Evolutionary conservation across 2,329 filamentous ascomycete species (phyloP).

Genomic region (Colletotrichum karsti): DNA sequence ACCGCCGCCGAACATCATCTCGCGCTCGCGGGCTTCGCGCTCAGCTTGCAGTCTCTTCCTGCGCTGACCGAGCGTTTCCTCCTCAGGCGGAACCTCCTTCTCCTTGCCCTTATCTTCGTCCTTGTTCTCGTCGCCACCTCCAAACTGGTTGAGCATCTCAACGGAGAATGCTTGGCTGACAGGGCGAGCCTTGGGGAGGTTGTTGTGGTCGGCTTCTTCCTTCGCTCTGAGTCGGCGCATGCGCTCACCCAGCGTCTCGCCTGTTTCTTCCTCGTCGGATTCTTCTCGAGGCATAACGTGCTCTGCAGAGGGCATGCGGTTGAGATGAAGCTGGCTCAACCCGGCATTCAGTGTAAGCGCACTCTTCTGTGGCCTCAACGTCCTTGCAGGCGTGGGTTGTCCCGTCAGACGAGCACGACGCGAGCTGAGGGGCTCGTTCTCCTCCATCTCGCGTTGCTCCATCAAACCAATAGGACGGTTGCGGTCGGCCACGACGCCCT

Average conservation of each 20-base stretch:
- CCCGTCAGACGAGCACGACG: constrained; percentile 80
- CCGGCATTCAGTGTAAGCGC: constrained; percentile 50
- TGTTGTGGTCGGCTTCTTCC: constrained; percentile 53
- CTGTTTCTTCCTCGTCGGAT: constrained; percentile 55
- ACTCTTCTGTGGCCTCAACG: constrained; percentile 49
- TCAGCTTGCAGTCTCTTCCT: constrained; percentile 77
- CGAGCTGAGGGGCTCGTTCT: constrained; percentile 87
- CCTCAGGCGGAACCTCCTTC: constrained; percentile 47
- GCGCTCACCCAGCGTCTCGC: constrained; percentile 73
- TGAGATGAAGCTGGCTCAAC: constrained; percentile 33
- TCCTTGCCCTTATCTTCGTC: constrained; percentile 38
- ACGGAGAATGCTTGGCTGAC: constrained; percentile 73
- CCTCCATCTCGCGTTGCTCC: constrained; percentile 85
- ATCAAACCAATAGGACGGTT: constrained; percentile 77
- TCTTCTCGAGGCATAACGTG: constrained; percentile 34
- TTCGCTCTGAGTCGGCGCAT: constrained; percentile 70
- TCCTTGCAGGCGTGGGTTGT: constrained; percentile 48
- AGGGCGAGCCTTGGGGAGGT: constrained; percentile 62
- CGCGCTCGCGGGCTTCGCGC: constrained; percentile 68
- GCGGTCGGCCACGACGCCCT: constrained; percentile 64
- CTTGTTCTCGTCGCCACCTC: constrained; percentile 52
- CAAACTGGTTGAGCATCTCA: constrained; percentile 74
- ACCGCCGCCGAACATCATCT: constrained; percentile 51
- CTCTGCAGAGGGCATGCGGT: constrained; percentile 33
- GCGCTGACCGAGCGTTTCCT: constrained; percentile 83